Conservation (phyloP, 2,329 filamentous ascomycete species). For the Alternaria panax region DNA sequence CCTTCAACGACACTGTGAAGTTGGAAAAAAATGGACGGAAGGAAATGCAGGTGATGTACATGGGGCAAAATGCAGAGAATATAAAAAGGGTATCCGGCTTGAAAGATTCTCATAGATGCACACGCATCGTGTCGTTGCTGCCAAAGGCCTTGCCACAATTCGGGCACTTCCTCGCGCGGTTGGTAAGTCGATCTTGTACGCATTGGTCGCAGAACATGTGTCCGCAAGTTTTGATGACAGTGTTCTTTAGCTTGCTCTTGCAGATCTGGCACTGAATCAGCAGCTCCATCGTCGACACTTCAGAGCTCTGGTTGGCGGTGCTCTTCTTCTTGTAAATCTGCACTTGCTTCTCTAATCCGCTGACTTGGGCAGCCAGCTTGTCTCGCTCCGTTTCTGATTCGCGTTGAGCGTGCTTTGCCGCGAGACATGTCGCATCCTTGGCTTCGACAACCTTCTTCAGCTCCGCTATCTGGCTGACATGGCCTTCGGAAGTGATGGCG, state of each 20-base stretch:
- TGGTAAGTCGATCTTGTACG: slow-evolving; percentile 86
- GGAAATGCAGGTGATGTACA: slow-evolving; percentile 22
- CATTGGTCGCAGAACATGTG: slow-evolving; percentile 93
- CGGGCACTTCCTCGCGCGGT: slow-evolving; percentile 93
- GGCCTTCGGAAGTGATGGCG: slow-evolving; percentile 71
- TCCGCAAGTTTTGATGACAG: slow-evolving; percentile 89
- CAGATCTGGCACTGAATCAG: slow-evolving; percentile 91
- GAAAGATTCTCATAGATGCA: slow-evolving; percentile 40
- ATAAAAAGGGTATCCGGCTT: background rate
- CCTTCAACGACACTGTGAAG: slow-evolving; percentile 11
- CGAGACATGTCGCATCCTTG: slow-evolving; percentile 74
- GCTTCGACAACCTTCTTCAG: slow-evolving; percentile 75
- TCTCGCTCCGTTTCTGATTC: slow-evolving; percentile 76
- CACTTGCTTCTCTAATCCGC: slow-evolving; percentile 80
- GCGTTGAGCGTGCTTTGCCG: slow-evolving; percentile 68
- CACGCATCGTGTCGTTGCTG: slow-evolving; percentile 82
- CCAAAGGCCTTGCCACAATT: slow-evolving; percentile 94
- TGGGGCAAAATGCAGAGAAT: slow-evolving; percentile 3
- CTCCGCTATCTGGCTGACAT: slow-evolving; percentile 78
- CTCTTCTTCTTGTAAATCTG: slow-evolving; percentile 87
- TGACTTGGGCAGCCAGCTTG: slow-evolving; percentile 77
- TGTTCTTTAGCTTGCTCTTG: slow-evolving; percentile 92
- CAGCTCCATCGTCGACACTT: slow-evolving; percentile 80
- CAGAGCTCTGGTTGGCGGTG: slow-evolving; percentile 78
- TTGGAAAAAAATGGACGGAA: slow-evolving; percentile 12